phyloP scores from a whole-genome alignment of 768 basidiomycete species.

The Lactifluus hygrophoroides region DNA sequence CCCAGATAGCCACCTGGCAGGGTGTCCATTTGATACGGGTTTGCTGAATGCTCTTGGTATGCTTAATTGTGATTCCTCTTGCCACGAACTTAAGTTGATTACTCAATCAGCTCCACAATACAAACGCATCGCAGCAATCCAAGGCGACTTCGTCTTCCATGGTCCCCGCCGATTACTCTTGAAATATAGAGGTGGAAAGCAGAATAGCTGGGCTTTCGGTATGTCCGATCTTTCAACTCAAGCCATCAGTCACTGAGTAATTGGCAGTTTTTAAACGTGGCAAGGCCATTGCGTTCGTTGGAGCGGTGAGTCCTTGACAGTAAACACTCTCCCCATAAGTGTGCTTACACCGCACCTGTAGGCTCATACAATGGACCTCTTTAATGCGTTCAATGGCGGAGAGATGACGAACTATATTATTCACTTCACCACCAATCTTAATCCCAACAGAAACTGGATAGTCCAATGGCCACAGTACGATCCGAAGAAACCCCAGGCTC shows the following conservation, averaged over 20 bases:
- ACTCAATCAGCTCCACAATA: too few species aligned
- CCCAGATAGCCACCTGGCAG: conserved; percentile 19
- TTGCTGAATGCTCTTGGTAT: too few species aligned
- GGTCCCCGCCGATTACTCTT: conserved; percentile 12
- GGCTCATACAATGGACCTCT: conserved; percentile 3
- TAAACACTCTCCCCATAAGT: not conserved
- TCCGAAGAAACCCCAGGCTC: not conserved
- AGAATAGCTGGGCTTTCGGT: conserved; percentile 9
- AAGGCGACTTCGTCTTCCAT: too few species aligned
- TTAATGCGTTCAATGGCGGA: not conserved
- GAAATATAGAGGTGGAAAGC: conserved; percentile 1
- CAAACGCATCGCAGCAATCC: too few species aligned
- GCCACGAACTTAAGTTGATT: too few species aligned
- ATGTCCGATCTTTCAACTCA: not conserved
- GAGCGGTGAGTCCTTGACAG: conserved; percentile 11
- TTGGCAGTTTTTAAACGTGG: conserved; percentile 4
- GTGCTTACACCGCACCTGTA: not conserved
- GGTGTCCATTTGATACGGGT: conserved; percentile 24
- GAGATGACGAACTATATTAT: conserved; percentile 3
- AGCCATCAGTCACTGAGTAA: not conserved
- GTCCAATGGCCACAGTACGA: conserved; percentile 7
- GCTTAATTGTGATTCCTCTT: not conserved
- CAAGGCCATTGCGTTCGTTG: not conserved
- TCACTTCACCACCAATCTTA: conserved; percentile 1
- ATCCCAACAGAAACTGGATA: conserved; percentile 1